phyloP scores from a whole-genome alignment of 177 flowering plant species.

The Vitis hybrid region DNA sequence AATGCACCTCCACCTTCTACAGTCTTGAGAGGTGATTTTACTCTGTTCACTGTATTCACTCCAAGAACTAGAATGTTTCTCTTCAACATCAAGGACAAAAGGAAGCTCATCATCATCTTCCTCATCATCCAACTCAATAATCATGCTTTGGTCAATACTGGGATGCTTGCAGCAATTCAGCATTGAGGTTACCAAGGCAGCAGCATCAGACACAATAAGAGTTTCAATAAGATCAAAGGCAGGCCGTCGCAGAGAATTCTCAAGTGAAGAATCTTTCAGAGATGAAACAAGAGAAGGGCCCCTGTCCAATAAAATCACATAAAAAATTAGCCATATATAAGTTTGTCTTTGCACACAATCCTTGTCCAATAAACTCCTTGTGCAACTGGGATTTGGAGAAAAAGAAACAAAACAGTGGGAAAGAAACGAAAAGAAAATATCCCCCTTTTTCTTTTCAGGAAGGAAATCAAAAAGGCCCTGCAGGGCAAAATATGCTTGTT shows the following conservation, averaged over 20 bases:
- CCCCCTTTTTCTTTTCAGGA: too few species aligned
- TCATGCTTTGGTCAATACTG: slow-evolving; percentile 17
- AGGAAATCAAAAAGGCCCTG: too few species aligned
- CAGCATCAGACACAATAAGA: slow-evolving; percentile 85
- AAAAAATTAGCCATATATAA: neutral
- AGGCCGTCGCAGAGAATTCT: slow-evolving; percentile 81
- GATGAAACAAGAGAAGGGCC: slow-evolving; percentile 85
- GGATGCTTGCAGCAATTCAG: slow-evolving; percentile 25
- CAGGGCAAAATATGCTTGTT: too few species aligned
- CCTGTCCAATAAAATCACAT: slow-evolving; percentile 43
- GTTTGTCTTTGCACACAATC: neutral
- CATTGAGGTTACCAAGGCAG: slow-evolving; percentile 52
- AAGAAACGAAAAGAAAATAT: neutral
- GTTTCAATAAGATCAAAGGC: slow-evolving; percentile 91
- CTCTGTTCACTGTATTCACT: slow-evolving; percentile 58
- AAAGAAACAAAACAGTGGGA: neutral
- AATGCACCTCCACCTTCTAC: slow-evolving; percentile 83
- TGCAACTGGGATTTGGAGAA: neutral
- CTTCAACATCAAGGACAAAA: slow-evolving; percentile 43
- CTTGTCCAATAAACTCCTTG: slow-evolving; percentile 1
- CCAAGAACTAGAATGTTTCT: slow-evolving; percentile 68
- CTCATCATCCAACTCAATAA: slow-evolving; percentile 39
- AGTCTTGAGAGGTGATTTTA: slow-evolving; percentile 51
- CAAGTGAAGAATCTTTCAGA: slow-evolving; percentile 78
- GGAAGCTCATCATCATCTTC: slow-evolving; percentile 40